These are phyloP conservation scores for Chaetomium strumarium DNA, from an alignment of 2,329 filamentous ascomycete species.

Conservation along the genomic window DNA sequence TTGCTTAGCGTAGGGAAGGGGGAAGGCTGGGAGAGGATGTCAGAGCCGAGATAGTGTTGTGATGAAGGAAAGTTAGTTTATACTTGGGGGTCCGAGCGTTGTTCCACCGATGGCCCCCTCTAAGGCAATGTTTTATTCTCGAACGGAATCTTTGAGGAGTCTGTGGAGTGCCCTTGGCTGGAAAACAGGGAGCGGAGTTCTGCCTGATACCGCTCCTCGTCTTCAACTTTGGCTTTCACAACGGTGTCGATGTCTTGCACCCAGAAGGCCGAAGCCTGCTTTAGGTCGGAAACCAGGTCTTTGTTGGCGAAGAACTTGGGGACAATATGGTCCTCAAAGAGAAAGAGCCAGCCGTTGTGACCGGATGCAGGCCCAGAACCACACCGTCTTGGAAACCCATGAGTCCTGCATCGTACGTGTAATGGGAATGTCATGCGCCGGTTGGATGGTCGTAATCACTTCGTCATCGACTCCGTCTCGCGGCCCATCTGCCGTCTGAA, in stretches of 20 bases:
- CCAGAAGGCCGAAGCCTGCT: not conserved
- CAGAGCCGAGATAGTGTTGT: too few species aligned
- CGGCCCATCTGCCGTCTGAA: not conserved
- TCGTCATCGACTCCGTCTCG: not conserved
- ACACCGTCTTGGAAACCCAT: not conserved
- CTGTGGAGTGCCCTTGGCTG: too few species aligned
- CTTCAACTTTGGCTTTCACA: slow-evolving; percentile 1
- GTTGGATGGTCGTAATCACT: not conserved
- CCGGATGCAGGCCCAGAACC: not conserved
- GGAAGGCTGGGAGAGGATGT: too few species aligned
- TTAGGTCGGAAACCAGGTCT: not conserved
- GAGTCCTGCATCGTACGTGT: not conserved
- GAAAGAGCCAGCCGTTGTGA: not conserved
- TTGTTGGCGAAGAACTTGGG: not conserved
- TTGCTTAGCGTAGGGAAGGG: slow-evolving; percentile 16
- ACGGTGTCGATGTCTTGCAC: not conserved
- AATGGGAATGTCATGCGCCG: not conserved
- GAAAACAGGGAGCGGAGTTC: not conserved
- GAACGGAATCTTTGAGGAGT: too few species aligned
- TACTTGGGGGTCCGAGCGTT: too few species aligned
- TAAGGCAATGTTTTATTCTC: too few species aligned
- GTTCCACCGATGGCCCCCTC: too few species aligned
- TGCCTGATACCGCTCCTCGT: not conserved
- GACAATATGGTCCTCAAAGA: slow-evolving; percentile 1
- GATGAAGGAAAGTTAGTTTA: too few species aligned